Evolutionary conservation across 1,284 basidiomycete species (phyloP), one percentile per base, ranked within the genome.

Genomic region (Heterobasidion parviporum): DNA sequence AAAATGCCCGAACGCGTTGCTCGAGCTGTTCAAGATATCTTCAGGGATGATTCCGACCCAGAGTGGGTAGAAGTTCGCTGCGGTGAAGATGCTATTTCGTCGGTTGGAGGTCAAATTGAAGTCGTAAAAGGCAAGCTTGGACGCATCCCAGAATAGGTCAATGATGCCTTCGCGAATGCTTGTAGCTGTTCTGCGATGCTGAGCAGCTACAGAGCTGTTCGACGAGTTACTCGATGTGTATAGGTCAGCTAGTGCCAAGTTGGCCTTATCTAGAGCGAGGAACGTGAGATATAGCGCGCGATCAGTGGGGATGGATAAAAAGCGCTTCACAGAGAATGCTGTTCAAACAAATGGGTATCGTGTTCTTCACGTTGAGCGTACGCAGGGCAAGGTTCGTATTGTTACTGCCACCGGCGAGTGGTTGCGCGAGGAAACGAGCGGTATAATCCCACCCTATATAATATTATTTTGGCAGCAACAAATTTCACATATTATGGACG

Each of bases 61-160:
- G 51, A 89, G 74, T 0, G 94, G 92, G 69, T 92, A 95, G 70
- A 89, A 92, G 1, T 83, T 83, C 2, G 89, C 91, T 0, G 74
- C 76, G 14, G 80, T 82, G 71, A 85, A 94, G 50, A 91, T 67
- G 20, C 65, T 67, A 58, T 82, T 85, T 55, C 86, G 82, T 8
- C 77, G 66, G 57, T 85, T 83, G 3, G 82, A 78, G 3, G 81
- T 85, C 49, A 84, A 69, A 69, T 92, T 91, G 70, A 85, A 94
- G 69, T 94, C 92, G 68, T 95, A 95, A 73, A 94, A 96, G 4
- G 85, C 91, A 33, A 92, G 75, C 74, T 90, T 92, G 3, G 72
- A 70, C 0, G 82, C 61, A 66, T 96, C 89, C 94, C 94, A 97
- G 69, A 85, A 78, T 12, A 98, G 78, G 66, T 97, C 94, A 46